Conservation (phyloP, 2,329 filamentous ascomycete genomes). For the Claviceps citrina region DNA sequence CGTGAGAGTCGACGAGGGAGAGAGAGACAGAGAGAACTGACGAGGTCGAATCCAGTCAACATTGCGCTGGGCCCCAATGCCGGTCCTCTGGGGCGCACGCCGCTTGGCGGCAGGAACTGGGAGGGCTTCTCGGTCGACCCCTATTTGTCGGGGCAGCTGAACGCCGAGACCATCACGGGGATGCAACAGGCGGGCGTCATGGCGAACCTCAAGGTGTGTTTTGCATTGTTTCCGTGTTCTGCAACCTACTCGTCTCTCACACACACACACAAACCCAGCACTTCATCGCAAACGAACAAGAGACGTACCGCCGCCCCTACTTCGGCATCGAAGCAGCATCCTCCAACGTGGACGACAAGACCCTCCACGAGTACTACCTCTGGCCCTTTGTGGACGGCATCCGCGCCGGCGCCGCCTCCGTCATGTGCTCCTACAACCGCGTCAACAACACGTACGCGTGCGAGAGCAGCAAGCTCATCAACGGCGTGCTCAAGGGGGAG, state of each 20-base stretch:
- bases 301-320: conserved; percentile 28
- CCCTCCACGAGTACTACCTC: conserved; percentile 49
- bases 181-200: conserved; percentile 68
- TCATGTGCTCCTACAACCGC: conserved; percentile 59
- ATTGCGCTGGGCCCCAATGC: conserved; percentile 56
- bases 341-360: conserved; percentile 49
- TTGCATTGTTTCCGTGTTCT: neutral
- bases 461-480: conserved; percentile 54
- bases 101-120: conserved; percentile 58
- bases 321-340: conserved; percentile 36
- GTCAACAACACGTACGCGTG: conserved; percentile 61
- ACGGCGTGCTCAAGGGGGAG: conserved; percentile 49
- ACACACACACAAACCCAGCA: conserved; percentile 23
- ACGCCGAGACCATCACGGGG: conserved; percentile 56
- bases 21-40: neutral
- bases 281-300: conserved; percentile 47
- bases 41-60: conserved; percentile 36
- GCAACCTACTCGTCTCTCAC: neutral
- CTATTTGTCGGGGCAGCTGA: conserved; percentile 52
- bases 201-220: conserved; percentile 48
- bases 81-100: conserved; percentile 55
- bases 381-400: conserved; percentile 52
- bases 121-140: conserved; percentile 61
- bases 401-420: conserved; percentile 36
- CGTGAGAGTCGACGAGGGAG: neutral